Evolutionary conservation across 352 stramenopile genomes (phyloP), one percentile per base, ranked within the genome.

Genomic region (Pythium dissimile): DNA sequence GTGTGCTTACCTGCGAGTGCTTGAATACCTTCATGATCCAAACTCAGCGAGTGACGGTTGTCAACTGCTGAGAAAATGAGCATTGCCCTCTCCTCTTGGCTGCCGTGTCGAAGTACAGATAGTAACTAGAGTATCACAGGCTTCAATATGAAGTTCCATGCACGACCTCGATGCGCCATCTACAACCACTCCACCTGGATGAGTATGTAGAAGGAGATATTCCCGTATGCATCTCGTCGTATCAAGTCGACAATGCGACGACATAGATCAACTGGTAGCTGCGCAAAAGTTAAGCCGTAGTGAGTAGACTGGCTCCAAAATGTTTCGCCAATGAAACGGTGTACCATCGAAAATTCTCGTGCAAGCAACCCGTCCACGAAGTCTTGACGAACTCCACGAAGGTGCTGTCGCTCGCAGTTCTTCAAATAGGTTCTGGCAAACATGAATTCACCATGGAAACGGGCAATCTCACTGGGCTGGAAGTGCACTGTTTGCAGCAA

Each of bases 401-500:
- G 50, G 16, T 76, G 82, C 11, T 60, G 72, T 16, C 70, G 63
- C 27, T 71, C 55, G 32, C 66, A 77, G 1, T 54, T 67, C 45
- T 84, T 85, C 2, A 65, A 50, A 60, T 81, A 69, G 34, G 70
- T 74, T 13, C 77, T 72, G 42, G 83, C 67, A 42, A 86, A 90
- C 44, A 76, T 75, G 51, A 88, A 90, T 54, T 90, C 80, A 26
- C 84, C 72, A 8, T 88, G 76, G 13, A 90, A 56, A 21, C 63
- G 62, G 34, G 73, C 63, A 45, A 90, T 66, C 55, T 90, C 76
- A n/a, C 62, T 58, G 5, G 59, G 63, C 20, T 66, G 73, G 39
- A 90, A 90, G 46, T 80, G 70, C 1, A 77, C 84, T 8, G 66
- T 65, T 21, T 75, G 71, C 10, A 71, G 48, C 34, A 90, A 50